These are phyloP conservation scores for Leccinellum rugosiceps DNA, from an alignment of 768 basidiomycete species.

Conservation along the genomic window DNA sequence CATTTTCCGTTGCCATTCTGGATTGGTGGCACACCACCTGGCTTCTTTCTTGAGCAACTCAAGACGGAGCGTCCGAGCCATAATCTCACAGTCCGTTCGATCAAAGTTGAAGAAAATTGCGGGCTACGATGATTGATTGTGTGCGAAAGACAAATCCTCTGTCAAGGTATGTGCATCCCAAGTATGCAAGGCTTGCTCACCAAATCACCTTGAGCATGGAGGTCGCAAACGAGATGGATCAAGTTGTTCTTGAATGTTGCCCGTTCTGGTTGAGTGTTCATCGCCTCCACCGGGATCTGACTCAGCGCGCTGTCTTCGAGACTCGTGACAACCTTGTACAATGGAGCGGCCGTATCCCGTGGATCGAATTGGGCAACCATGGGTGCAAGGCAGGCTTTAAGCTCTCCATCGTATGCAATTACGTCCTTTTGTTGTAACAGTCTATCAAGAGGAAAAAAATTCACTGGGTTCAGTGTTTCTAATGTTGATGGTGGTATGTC, in stretches of 20 bases:
- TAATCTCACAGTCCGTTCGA: constrained; percentile 53
- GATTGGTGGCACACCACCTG: constrained; percentile 44
- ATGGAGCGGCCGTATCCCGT: constrained; percentile 28
- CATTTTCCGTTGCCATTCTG: constrained; percentile 50
- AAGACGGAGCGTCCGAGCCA: constrained; percentile 39
- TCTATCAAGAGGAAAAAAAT: constrained; percentile 40
- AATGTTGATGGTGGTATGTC: constrained; percentile 23
- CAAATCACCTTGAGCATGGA: constrained; percentile 51
- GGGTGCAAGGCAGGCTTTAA: constrained; percentile 44
- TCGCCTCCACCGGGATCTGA: constrained; percentile 14
- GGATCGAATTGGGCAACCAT: constrained; percentile 39
- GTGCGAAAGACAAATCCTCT: neutral
- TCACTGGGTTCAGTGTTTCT: constrained; percentile 38
- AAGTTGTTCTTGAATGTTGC: constrained; percentile 41
- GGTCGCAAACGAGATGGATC: constrained; percentile 52
- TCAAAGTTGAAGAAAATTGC: constrained; percentile 70
- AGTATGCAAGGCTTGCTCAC: constrained; percentile 35
- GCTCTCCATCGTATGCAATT: constrained; percentile 50
- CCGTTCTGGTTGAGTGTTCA: constrained; percentile 34
- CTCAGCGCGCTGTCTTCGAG: constrained; percentile 40
- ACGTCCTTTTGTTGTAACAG: constrained; percentile 60
- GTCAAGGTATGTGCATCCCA: neutral
- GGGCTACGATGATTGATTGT: constrained; percentile 38
- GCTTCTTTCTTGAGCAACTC: constrained; percentile 43
- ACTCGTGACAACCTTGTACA: constrained; percentile 37